Evolutionary conservation across 2,329 filamentous ascomycete genomes (phyloP).

Genomic region (Berkeleyomyces basicola): DNA sequence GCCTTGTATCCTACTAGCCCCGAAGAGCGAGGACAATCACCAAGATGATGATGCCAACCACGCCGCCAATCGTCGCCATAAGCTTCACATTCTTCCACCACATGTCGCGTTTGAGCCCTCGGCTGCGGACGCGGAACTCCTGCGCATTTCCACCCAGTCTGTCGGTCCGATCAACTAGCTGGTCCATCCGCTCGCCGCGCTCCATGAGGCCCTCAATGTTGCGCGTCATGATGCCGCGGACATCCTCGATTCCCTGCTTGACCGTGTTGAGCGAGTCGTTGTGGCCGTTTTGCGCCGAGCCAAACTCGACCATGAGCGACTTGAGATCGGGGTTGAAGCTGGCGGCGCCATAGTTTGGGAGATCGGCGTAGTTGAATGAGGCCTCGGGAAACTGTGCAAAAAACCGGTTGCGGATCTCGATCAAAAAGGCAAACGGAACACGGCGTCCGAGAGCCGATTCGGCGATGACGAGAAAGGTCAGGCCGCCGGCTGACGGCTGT

Average conservation of each 20-base stretch:
- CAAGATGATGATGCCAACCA: conserved; percentile 52
- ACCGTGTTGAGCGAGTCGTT: conserved; percentile 72
- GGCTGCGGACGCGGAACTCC: conserved; percentile 77
- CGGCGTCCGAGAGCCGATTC: conserved; percentile 67
- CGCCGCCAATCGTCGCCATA: conserved; percentile 40
- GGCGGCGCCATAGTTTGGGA: conserved; percentile 81
- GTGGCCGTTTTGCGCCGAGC: conserved; percentile 56
- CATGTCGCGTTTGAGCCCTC: conserved; percentile 81
- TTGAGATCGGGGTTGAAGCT: conserved; percentile 71
- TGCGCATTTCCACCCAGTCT: conserved; percentile 70
- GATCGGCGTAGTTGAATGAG: conserved; percentile 52
- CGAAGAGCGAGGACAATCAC: conserved; percentile 33
- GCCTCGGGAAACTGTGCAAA: conserved; percentile 49
- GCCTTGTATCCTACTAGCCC: background rate
- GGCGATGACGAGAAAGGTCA: conserved; percentile 85
- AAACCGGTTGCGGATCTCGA: conserved; percentile 83
- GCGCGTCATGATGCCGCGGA: conserved; percentile 83
- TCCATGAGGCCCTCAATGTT: conserved; percentile 85
- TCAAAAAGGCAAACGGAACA: conserved; percentile 81
- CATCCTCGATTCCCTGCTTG: conserved; percentile 80
- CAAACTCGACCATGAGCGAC: conserved; percentile 66
- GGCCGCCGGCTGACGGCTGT: conserved; percentile 51
- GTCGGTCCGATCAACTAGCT: conserved; percentile 94
- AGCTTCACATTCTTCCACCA: conserved; percentile 99
- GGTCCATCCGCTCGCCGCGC: conserved; percentile 79